Conservation (phyloP, 176 grass and related monocot species). For the Urochloa ruziziensis region DNA sequence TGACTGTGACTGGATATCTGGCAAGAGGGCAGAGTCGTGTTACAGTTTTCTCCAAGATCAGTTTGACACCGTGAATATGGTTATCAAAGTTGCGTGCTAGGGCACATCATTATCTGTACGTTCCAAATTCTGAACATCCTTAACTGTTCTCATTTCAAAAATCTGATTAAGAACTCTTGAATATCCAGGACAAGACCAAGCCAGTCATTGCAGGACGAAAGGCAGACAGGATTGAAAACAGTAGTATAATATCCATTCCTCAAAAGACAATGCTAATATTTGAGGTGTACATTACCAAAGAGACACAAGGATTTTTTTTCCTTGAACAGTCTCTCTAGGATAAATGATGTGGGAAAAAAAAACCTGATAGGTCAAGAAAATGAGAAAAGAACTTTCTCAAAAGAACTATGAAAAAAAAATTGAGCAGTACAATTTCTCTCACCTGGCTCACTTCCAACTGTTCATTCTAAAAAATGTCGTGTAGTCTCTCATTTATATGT, state of each 20-base stretch:
- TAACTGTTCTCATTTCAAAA: neutral
- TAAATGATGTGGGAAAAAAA: neutral
- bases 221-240: neutral
- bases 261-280: neutral
- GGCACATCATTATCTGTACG: neutral
- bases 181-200: neutral
- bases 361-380: neutral
- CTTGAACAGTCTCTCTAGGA: constrained; percentile 13
- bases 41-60: neutral
- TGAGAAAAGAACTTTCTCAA: too few species aligned
- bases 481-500: neutral
- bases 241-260: neutral
- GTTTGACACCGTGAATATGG: neutral
- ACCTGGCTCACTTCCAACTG: neutral
- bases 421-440: too few species aligned
- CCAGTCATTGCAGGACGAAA: neutral
- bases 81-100: neutral
- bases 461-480: neutral
- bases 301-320: too few species aligned
- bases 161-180: neutral
- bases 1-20: neutral
- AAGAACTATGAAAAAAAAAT: too few species aligned
- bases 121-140: neutral
- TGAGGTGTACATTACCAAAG: neutral
- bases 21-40: neutral